These are phyloP conservation scores for Metschnikowia similis DNA, from an alignment of 805 yeast genomes.

Conservation along the genomic window DNA sequence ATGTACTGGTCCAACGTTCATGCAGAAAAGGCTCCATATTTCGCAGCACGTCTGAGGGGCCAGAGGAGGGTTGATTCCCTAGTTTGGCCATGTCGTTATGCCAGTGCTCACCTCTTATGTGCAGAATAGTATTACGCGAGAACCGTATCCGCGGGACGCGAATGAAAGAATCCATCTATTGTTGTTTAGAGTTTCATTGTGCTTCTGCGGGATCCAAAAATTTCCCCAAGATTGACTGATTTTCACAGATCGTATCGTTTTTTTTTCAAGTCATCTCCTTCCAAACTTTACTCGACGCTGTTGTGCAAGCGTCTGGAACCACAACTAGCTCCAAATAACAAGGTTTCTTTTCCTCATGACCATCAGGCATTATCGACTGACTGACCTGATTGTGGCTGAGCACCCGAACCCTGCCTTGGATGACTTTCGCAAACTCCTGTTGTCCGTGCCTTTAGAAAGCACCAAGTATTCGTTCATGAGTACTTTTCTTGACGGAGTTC, in stretches of 20 bases:
- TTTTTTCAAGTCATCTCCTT: neutral
- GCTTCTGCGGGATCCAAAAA: neutral
- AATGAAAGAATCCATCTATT: neutral
- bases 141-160: neutral
- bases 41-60: neutral
- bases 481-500: slow-evolving; percentile 22
- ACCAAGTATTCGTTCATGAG: slow-evolving; percentile 25
- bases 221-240: neutral
- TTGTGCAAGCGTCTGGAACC: neutral
- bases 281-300: neutral
- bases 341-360: neutral
- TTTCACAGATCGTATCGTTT: neutral
- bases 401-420: neutral
- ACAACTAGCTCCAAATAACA: neutral
- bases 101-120: neutral
- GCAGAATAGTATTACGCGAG: neutral
- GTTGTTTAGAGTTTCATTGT: neutral
- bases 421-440: slow-evolving; percentile 21
- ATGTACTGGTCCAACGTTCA: neutral
- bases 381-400: neutral
- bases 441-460: slow-evolving; percentile 26
- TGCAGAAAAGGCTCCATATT: neutral
- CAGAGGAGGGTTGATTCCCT: neutral
- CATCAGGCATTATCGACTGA: neutral
- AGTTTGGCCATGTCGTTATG: neutral